Evolutionary conservation across 108 stramenopile genomes (phyloP).

Genomic region (Parietichytrium sp.): DNA sequence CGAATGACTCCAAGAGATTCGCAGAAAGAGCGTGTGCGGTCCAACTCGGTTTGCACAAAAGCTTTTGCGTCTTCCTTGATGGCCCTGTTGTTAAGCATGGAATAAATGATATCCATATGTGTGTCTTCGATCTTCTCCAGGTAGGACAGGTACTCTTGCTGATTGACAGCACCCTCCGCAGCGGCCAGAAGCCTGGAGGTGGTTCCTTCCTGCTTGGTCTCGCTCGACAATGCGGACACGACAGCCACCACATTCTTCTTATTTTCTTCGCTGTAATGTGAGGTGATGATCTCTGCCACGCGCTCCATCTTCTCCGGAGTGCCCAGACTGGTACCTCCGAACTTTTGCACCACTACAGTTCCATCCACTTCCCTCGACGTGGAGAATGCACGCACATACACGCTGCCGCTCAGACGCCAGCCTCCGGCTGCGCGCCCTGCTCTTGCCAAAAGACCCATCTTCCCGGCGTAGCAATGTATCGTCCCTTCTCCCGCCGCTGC

Average conservation of each 20-base stretch:
- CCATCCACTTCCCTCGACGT: too few relatives aligned
- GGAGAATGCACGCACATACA: too few relatives aligned
- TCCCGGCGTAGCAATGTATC: too few relatives aligned
- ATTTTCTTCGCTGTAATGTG: conserved; percentile 34
- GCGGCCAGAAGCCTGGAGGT: conserved; percentile 22
- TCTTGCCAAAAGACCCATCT: too few relatives aligned
- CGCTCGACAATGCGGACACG: conserved; percentile 31
- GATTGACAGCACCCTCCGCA: background rate
- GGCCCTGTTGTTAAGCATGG: conserved; percentile 3
- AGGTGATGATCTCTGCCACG: conserved; percentile 11
- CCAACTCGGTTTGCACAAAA: conserved; percentile 30
- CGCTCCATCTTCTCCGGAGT: conserved; percentile 33
- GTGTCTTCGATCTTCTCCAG: conserved; percentile 39
- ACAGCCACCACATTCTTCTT: conserved; percentile 24
- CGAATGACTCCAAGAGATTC: conserved; percentile 26
- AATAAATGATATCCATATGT: conserved; percentile 30
- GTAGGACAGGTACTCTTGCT: conserved; percentile 21
- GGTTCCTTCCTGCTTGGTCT: conserved; percentile 35
- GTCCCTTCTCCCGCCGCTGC: too few relatives aligned
- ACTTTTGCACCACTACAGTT: conserved; percentile 39
- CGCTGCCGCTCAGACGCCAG: too few relatives aligned
- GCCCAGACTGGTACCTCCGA: conserved; percentile 35
- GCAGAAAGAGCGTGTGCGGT: conserved; percentile 33
- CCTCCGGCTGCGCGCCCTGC: too few relatives aligned
- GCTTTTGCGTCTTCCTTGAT: conserved; percentile 15